These are phyloP conservation scores for Zymoseptoria tritici DNA, from an alignment of 2,329 filamentous ascomycete species.

Conservation along the genomic window DNA sequence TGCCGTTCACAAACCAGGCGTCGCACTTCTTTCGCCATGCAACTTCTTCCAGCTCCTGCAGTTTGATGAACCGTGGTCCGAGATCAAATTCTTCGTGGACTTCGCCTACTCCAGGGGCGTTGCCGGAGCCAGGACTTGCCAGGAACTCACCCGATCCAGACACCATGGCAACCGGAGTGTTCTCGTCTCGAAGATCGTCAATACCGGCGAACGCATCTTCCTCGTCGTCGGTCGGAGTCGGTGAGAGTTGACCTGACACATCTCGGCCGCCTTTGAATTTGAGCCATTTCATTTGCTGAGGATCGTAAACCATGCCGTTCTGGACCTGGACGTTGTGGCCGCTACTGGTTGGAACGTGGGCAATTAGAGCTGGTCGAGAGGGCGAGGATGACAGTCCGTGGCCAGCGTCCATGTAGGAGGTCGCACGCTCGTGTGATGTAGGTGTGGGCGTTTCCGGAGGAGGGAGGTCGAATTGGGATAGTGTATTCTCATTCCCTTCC, in stretches of 20 bases:
- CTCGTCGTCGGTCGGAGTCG: constrained; percentile 67
- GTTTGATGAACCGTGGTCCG: constrained; percentile 82
- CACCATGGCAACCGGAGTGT: constrained; percentile 14
- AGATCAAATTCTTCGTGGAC: constrained; percentile 97
- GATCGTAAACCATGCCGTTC: constrained; percentile 97
- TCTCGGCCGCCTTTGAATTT: constrained; percentile 47
- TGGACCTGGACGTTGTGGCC: constrained; percentile 84
- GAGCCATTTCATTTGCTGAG: constrained; percentile 94
- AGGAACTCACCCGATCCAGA: constrained; percentile 18
- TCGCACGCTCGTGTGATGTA: constrained; percentile 23
- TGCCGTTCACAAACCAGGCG: constrained; percentile 64
- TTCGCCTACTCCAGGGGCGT: constrained; percentile 56
- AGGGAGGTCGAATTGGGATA: constrained; percentile 65
- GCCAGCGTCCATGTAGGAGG: constrained; percentile 30
- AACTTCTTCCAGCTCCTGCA: constrained; percentile 86
- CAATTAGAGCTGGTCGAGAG: constrained; percentile 71
- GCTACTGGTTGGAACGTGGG: constrained; percentile 63
- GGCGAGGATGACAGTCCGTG: constrained; percentile 33
- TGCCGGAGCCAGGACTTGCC: constrained; percentile 23
- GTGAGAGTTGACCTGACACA: constrained; percentile 31
- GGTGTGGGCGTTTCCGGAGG: constrained; percentile 30
- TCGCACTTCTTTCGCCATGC: constrained; percentile 84
- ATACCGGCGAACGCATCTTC: constrained; percentile 93
- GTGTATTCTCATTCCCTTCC: constrained; percentile 91
- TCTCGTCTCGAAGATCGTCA: constrained; percentile 75